phyloP scores from a whole-genome alignment of 163 green algal species.

The Scenedesmus sp. region DNA sequence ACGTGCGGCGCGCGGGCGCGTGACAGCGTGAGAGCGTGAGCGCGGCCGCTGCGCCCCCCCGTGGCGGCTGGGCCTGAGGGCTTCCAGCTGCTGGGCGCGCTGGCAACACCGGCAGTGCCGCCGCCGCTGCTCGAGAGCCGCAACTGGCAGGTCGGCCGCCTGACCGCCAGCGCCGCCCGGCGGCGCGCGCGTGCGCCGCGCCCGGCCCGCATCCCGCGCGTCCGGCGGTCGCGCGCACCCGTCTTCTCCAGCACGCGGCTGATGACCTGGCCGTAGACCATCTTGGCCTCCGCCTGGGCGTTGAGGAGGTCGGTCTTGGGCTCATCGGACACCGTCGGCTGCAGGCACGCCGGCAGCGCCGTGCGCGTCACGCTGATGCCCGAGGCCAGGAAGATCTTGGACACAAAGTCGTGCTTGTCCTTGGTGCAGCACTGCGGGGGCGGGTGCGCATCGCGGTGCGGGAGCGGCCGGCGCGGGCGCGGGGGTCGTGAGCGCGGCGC shows the following conservation, averaged over 20 bases:
- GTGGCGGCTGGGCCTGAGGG: too few species aligned
- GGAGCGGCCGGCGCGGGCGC: too few species aligned
- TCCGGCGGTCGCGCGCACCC: slow-evolving; percentile 11
- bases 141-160: too few species aligned
- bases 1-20: too few species aligned
- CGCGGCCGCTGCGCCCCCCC: too few species aligned
- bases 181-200: neutral
- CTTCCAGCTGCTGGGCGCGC: too few species aligned
- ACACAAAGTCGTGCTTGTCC: slow-evolving; percentile 43
- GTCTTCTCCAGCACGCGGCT: slow-evolving; percentile 43
- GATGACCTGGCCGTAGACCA: slow-evolving; percentile 41
- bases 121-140: too few species aligned
- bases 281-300: slow-evolving; percentile 34
- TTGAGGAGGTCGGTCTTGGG: slow-evolving; percentile 40
- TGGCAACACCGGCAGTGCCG: too few species aligned
- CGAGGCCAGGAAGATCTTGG: slow-evolving; percentile 30
- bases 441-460: too few species aligned
- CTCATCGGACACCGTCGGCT: slow-evolving; percentile 38
- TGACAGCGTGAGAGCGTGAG: too few species aligned
- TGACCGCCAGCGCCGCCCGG: neutral
- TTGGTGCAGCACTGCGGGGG: slow-evolving; percentile 38
- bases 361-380: slow-evolving; percentile 46
- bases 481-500: too few species aligned
- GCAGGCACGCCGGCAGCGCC: slow-evolving; percentile 50
- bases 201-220: neutral